Conservation (phyloP, 106 monocot species). For the Xerophyta viscosa region DNA sequence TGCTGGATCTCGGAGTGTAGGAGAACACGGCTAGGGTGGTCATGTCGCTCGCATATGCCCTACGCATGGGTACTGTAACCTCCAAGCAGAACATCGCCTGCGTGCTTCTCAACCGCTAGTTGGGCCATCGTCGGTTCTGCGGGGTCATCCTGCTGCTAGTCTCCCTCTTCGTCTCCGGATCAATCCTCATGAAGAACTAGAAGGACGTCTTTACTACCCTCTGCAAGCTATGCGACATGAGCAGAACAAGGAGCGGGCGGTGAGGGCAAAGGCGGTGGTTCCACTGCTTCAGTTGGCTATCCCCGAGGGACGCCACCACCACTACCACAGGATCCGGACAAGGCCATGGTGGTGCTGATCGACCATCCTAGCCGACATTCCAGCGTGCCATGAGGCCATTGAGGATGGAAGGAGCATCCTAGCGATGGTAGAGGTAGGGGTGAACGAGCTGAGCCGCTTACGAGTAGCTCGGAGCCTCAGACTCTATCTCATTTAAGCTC, state of each 20-base stretch:
- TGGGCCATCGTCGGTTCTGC: slow-evolving; percentile 45
- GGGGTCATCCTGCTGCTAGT: slow-evolving; percentile 67
- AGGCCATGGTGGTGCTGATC: slow-evolving; percentile 61
- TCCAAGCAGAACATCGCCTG: slow-evolving; percentile 76
- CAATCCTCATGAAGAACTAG: slow-evolving; percentile 44
- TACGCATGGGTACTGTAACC: slow-evolving; percentile 41
- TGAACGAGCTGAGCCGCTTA: no score
- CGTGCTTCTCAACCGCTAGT: slow-evolving; percentile 52
- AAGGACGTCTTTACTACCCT: slow-evolving; percentile 71
- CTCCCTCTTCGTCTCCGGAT: slow-evolving; percentile 34
- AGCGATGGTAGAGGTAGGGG: no score
- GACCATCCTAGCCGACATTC: slow-evolving; percentile 34
- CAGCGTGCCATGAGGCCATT: slow-evolving; percentile 32
- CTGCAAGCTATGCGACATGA: slow-evolving; percentile 37
- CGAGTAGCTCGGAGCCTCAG: no score
- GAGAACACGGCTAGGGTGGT: slow-evolving; percentile 52
- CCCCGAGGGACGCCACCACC: no score
- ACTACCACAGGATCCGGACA: slow-evolving; percentile 47
- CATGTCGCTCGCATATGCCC: slow-evolving; percentile 46
- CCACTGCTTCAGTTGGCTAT: slow-evolving; percentile 42
- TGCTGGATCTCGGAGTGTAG: slow-evolving; percentile 58
- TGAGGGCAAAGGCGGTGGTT: slow-evolving; percentile 41
- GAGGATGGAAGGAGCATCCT: slow-evolving; percentile 52
- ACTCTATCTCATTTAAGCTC: no score
- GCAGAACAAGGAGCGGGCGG: slow-evolving; percentile 59